Evolutionary conservation across 73 alveolate genomes (phyloP).

Genomic region (Uronychia setigera): DNA sequence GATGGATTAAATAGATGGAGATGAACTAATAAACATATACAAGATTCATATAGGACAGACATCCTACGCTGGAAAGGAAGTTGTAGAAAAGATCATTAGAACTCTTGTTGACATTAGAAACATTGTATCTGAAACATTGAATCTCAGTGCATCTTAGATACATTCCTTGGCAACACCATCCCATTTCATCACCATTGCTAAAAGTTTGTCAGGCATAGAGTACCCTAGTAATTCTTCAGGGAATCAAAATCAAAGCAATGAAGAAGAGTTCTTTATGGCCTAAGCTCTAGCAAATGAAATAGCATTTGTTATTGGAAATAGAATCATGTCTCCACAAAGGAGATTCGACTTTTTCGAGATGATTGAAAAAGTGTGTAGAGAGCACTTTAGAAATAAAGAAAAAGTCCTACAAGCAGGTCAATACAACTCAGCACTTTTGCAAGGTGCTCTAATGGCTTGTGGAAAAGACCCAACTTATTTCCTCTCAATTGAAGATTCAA

Average conservation of each 20-base stretch:
- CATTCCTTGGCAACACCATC: constrained; percentile 8
- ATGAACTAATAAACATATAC: too few relatives aligned
- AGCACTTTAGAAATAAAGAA: constrained; percentile 19
- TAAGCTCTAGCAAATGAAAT: background rate
- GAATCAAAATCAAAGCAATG: too few relatives aligned
- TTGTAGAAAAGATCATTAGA: too few relatives aligned
- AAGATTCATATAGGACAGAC: too few relatives aligned
- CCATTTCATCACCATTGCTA: constrained; percentile 15
- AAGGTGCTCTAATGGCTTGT: constrained; percentile 22
- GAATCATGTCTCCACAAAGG: background rate
- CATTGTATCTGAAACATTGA: constrained; percentile 25
- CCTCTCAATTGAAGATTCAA: background rate
- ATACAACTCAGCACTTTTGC: background rate
- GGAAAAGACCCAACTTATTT: too few relatives aligned
- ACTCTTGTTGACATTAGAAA: constrained; percentile 21
- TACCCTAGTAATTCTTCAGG: background rate
- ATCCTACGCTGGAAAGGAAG: too few relatives aligned
- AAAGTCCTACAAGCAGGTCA: background rate
- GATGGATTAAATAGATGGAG: constrained; percentile 19
- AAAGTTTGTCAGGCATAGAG: constrained; percentile 1
- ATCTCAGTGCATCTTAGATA: constrained; percentile 21
- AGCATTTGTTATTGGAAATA: background rate
- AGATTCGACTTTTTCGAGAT: constrained; percentile 2
- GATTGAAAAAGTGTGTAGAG: constrained; percentile 4
- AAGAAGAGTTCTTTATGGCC: background rate